Conservation (phyloP, 2,329 filamentous ascomycete genomes). For the Coniella vitis region DNA sequence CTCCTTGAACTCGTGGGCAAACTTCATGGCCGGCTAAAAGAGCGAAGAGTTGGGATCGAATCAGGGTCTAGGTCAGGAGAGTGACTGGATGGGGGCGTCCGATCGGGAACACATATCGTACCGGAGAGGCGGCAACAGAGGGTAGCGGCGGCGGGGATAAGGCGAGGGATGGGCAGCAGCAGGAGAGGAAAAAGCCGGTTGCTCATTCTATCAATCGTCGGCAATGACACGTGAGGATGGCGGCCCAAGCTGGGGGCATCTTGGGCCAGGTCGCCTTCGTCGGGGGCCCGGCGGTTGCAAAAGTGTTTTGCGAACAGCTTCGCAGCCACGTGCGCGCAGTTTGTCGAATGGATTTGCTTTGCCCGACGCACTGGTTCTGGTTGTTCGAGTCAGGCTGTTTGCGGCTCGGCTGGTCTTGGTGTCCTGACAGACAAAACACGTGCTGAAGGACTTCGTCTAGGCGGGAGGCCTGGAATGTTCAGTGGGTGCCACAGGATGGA, state of each 20-base stretch:
- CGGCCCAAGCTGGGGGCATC: no score
- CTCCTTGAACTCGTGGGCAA: constrained; percentile 70
- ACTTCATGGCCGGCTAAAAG: constrained; percentile 61
- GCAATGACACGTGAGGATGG: neutral
- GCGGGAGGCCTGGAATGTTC: no score
- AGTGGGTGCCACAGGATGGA: no score
- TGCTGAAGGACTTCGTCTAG: no score
- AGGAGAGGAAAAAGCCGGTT: neutral
- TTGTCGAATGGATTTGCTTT: no score
- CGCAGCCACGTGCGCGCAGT: no score
- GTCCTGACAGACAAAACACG: no score
- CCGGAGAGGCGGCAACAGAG: neutral
- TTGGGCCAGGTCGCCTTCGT: neutral
- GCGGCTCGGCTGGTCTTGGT: no score
- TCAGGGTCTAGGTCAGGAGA: neutral
- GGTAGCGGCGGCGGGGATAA: no score
- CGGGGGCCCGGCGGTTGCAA: neutral
- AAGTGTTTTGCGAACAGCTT: no score
- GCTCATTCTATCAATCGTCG: neutral
- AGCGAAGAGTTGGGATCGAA: neutral
- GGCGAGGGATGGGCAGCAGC: neutral
- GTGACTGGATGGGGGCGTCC: neutral
- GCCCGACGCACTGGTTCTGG: no score
- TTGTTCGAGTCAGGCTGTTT: no score
- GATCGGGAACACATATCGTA: neutral